Evolutionary conservation across 768 basidiomycete genomes (phyloP).

Genomic region (Tricholoma sp.): DNA sequence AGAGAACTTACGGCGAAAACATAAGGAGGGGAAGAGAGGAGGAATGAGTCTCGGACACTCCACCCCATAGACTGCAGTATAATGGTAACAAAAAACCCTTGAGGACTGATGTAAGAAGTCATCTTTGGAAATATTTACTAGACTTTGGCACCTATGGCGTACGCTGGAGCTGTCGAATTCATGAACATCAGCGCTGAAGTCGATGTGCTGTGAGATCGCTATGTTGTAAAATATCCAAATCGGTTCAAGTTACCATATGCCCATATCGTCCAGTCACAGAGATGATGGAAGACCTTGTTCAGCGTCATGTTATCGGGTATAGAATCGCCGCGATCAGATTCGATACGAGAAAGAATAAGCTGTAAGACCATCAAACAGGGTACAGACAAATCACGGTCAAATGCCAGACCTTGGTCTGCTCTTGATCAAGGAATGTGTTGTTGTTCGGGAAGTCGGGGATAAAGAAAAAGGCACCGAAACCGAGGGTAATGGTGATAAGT

Average conservation of each 20-base stretch:
- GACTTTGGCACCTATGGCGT: constrained; percentile 23
- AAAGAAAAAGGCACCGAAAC: constrained; percentile 16
- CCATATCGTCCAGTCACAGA: constrained; percentile 35
- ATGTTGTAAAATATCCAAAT: not conserved
- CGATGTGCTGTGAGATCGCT: not conserved
- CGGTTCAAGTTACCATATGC: constrained; percentile 27
- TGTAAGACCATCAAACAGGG: constrained; percentile 1
- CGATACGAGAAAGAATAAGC: constrained; percentile 25
- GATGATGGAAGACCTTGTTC: constrained; percentile 26
- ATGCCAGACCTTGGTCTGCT: constrained; percentile 27
- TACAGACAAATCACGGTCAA: not conserved
- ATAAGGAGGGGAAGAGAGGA: constrained; percentile 33
- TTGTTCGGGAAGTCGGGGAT: constrained; percentile 23
- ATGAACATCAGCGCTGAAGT: constrained; percentile 31
- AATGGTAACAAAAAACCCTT: constrained; percentile 36
- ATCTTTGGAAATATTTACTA: not conserved
- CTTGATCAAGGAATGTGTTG: constrained; percentile 27
- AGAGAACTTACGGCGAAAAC: constrained; percentile 22
- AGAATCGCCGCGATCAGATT: constrained; percentile 33
- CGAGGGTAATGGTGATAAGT: constrained; percentile 18
- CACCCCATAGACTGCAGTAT: constrained; percentile 49
- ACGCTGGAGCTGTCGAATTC: constrained; percentile 31
- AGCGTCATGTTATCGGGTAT: constrained; percentile 27
- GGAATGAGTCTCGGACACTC: constrained; percentile 34
- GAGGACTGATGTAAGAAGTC: not conserved